Percentiles rank a stretch among this genome's conserved stretches.
Conservation (phyloP, 257 asterid genomes). For the Verbascum thapsus region DNA sequence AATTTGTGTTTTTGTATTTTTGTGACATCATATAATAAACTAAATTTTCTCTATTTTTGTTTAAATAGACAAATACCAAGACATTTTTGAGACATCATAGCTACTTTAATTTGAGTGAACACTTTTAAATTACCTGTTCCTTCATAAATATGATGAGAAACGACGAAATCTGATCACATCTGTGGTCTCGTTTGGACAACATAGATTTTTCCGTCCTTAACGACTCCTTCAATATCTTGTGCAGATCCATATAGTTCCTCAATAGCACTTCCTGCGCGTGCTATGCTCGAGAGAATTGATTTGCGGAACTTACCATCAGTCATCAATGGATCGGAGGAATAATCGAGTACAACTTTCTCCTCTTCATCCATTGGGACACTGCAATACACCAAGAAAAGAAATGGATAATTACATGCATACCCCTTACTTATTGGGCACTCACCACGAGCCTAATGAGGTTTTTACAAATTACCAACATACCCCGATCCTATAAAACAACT, state of each 20-base stretch:
- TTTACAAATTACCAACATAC: too few species aligned
- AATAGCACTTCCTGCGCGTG: conserved; percentile 77
- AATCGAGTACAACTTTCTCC: conserved; percentile 76
- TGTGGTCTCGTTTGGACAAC: conserved; percentile 99
- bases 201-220: conserved; percentile 84
- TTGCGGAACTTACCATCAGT: conserved; percentile 61
- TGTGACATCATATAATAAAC: too few species aligned
- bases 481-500: too few species aligned
- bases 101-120: too few species aligned
- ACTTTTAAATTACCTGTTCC: too few species aligned
- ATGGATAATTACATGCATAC: background rate
- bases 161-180: conserved; percentile 40
- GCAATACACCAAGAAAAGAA: conserved; percentile 30
- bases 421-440: too few species aligned
- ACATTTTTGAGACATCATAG: too few species aligned
- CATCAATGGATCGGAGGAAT: conserved; percentile 73
- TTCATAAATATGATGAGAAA: too few species aligned
- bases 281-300: conserved; percentile 71
- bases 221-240: conserved; percentile 96
- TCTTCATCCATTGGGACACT: conserved; percentile 98
- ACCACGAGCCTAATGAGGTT: too few species aligned
- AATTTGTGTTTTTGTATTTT: too few species aligned
- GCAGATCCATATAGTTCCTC: conserved; percentile 89
- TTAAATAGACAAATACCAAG: too few species aligned
- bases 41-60: too few species aligned